Evolutionary conservation across 2,329 filamentous ascomycete species (phyloP).

Genomic region (Sordariomycetes sp.): DNA sequence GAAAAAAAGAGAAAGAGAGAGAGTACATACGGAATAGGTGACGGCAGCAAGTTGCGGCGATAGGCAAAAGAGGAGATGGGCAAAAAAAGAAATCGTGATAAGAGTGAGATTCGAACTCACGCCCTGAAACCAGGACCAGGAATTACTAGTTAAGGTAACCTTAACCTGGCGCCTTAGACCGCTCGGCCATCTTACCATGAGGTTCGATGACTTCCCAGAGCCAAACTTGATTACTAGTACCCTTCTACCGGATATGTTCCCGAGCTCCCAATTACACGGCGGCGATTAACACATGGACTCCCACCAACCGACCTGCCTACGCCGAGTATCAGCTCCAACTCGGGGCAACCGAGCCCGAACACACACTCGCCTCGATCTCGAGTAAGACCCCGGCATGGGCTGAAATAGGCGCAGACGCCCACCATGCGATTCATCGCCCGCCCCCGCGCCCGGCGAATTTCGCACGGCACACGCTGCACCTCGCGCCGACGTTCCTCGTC

Average conservation of each 20-base stretch:
- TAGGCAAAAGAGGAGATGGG: neutral
- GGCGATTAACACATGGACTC: too few relatives aligned
- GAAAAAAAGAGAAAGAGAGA: neutral
- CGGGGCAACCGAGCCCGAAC: neutral
- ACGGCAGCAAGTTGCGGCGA: too few relatives aligned
- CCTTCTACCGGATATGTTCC: too few relatives aligned
- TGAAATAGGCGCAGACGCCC: too few relatives aligned
- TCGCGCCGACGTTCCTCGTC: constrained; percentile 56
- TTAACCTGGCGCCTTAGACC: constrained; percentile 29
- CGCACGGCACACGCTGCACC: too few relatives aligned
- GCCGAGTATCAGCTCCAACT: neutral
- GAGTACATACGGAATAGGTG: too few relatives aligned
- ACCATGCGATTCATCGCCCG: too few relatives aligned
- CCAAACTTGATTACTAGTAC: neutral
- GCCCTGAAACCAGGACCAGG: neutral
- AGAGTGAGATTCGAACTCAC: neutral
- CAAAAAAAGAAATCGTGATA: neutral
- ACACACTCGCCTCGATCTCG: too few relatives aligned
- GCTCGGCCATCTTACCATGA: neutral
- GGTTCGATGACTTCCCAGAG: neutral
- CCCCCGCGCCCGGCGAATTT: too few relatives aligned
- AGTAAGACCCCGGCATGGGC: too few relatives aligned
- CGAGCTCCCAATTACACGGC: too few relatives aligned
- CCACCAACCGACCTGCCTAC: too few relatives aligned
- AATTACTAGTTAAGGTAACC: constrained; percentile 7